Conservation (phyloP, 2,329 filamentous ascomycete species). For the Trichoderma harzianum region DNA sequence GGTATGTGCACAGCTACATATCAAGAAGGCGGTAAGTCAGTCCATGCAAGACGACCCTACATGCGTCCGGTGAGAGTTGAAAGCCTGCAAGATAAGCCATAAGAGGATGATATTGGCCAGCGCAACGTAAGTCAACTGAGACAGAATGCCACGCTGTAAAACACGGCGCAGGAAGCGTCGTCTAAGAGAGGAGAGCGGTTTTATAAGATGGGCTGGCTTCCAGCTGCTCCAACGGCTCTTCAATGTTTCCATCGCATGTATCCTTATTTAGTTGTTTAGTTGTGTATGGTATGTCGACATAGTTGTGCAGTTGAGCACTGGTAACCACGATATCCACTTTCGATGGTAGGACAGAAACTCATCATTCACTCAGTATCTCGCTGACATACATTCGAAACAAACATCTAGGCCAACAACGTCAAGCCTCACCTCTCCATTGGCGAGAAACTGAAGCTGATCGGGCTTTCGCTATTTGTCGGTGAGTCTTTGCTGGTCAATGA, state of each 20-base stretch:
- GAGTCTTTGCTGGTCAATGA: neutral
- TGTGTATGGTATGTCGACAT: neutral
- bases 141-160: neutral
- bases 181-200: neutral
- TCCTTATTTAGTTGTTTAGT: neutral
- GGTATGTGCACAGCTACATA: neutral
- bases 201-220: neutral
- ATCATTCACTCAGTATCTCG: neutral
- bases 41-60: neutral
- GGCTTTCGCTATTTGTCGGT: slow-evolving; percentile 21
- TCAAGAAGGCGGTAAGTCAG: neutral
- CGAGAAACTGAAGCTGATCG: slow-evolving; percentile 20
- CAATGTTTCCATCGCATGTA: neutral
- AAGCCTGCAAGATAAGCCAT: neutral
- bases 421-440: slow-evolving; percentile 24
- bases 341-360: neutral
- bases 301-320: neutral
- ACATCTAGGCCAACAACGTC: neutral
- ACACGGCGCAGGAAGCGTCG: neutral
- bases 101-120: neutral
- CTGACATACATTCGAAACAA: neutral
- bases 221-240: neutral
- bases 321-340: neutral
- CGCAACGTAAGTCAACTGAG: neutral
- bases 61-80: neutral